phyloP scores from a whole-genome alignment of 306 rosid species.

The Vachellia collinsii region DNA sequence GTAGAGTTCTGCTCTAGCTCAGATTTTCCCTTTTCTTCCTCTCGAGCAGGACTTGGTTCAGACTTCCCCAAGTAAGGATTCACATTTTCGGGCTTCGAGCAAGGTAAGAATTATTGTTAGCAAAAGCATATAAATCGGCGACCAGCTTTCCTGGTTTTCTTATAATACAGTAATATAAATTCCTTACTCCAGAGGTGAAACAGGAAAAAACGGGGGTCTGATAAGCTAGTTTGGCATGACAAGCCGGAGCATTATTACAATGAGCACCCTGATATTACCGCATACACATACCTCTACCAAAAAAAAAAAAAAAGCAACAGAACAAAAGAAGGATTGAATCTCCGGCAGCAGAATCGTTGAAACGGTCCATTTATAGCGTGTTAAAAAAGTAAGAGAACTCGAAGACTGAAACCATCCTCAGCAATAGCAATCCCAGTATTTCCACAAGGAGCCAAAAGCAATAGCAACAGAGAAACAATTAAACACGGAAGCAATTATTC shows the following conservation, averaged over 20 bases:
- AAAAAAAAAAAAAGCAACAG: neutral
- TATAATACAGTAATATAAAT: neutral
- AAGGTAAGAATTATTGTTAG: neutral
- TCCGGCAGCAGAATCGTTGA: neutral
- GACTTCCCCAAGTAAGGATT: constrained; percentile 29
- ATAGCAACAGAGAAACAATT: constrained; percentile 14
- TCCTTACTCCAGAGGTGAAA: neutral
- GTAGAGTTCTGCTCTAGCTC: constrained; percentile 34
- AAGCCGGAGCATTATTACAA: neutral
- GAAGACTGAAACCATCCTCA: neutral
- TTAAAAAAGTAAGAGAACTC: neutral
- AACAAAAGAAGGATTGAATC: neutral
- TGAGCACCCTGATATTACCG: neutral
- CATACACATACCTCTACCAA: neutral
- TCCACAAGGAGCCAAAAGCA: neutral
- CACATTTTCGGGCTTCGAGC: constrained; percentile 18
- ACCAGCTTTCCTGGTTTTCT: neutral
- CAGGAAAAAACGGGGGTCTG: neutral
- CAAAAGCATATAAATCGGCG: neutral
- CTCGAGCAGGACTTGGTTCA: constrained; percentile 13
- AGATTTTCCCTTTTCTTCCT: constrained; percentile 18
- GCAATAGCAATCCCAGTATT: constrained; percentile 3
- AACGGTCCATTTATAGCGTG: neutral
- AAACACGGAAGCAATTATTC: neutral
- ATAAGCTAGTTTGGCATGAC: neutral